Evolutionary conservation across 345 rosid species (phyloP).

Genomic region (Syzygium aqueum): DNA sequence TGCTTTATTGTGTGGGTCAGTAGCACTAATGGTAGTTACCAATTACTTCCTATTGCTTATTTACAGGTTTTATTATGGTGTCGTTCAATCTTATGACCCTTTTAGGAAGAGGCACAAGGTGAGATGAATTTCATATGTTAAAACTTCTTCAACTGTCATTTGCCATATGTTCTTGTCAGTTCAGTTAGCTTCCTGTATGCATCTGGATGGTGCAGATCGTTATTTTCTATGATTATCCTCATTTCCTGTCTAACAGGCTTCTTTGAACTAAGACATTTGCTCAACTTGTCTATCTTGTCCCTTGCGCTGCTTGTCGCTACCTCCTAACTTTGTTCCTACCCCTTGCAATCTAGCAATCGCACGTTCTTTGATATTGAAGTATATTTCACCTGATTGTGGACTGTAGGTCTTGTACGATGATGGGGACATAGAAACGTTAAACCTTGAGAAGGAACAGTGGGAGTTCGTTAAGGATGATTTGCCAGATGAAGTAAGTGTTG

Average conservation of each 20-base stretch:
- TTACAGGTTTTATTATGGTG: slow-evolving; percentile 1
- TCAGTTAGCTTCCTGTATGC: neutral
- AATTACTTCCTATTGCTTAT: neutral
- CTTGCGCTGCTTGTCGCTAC: neutral
- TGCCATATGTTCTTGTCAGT: neutral
- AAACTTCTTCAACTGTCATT: neutral
- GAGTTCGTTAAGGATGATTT: neutral
- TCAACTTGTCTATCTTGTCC: neutral
- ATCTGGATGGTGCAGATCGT: neutral
- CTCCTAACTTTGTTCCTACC: neutral
- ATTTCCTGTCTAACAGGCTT: neutral
- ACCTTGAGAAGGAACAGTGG: neutral
- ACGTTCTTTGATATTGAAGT: neutral
- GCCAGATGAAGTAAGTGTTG: neutral
- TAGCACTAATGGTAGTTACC: neutral
- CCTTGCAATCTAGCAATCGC: neutral
- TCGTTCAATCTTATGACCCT: neutral
- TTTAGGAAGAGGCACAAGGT: neutral
- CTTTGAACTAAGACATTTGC: neutral
- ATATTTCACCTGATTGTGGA: neutral
- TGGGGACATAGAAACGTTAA: neutral
- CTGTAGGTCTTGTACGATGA: neutral
- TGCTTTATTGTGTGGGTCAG: neutral
- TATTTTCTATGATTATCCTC: neutral
- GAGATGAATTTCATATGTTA: neutral